Conservation (phyloP, 2,329 filamentous ascomycete species). For the Fusarium guadeloupense region DNA sequence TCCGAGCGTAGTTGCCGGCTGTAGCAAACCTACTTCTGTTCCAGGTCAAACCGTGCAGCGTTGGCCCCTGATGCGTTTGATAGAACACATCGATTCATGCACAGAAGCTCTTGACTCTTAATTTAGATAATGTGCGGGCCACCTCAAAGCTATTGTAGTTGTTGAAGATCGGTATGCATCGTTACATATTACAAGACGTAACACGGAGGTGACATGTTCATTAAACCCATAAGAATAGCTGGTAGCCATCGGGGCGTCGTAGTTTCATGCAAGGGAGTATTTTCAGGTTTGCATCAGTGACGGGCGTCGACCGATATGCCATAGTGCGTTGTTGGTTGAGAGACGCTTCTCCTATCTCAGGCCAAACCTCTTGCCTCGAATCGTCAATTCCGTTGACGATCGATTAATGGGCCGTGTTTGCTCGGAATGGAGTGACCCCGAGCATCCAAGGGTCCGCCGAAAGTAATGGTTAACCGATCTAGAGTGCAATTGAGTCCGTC, state of each 20-base stretch:
- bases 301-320: conserved; percentile 20
- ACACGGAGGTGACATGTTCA: conserved; percentile 9
- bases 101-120: conserved; percentile 1
- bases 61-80: background rate
- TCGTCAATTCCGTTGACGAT: conserved; percentile 15
- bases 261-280: conserved; percentile 32
- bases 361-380: background rate
- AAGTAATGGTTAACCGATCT: conserved; percentile 27
- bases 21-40: background rate
- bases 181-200: conserved; percentile 13
- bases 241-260: conserved; percentile 18
- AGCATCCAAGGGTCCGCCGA: conserved; percentile 22
- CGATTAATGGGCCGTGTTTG: conserved; percentile 18
- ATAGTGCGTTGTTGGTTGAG: conserved; percentile 16
- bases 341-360: conserved; percentile 28
- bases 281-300: conserved; percentile 8
- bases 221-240: conserved; percentile 9
- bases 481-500: conserved; percentile 20
- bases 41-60: conserved; percentile 7
- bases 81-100: conserved; percentile 2
- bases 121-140: conserved; percentile 16
- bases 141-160: conserved; percentile 1
- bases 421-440: conserved; percentile 37
- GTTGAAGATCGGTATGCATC: conserved; percentile 25
- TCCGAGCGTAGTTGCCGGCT: background rate